Evolutionary conservation across 805 yeast species (phyloP).

Genomic region (Starmerella cellae): DNA sequence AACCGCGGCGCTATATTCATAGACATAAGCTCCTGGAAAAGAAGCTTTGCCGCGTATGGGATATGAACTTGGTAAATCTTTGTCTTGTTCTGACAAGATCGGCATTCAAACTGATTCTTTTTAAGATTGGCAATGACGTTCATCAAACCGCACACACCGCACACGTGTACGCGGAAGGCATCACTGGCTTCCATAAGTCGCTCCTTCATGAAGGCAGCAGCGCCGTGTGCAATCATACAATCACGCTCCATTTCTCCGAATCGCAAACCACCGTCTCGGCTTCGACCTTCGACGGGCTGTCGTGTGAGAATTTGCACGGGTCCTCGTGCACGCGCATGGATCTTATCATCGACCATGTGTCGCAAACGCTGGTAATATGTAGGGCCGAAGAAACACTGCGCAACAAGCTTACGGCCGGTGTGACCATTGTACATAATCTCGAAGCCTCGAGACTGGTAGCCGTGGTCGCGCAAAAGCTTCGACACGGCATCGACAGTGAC

Average conservation of each 20-base stretch:
- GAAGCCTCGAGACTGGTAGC: constrained; percentile 95
- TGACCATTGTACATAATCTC: constrained; percentile 98
- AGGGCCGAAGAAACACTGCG: constrained; percentile 98
- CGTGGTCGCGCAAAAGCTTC: constrained; percentile 80
- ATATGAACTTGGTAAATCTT: constrained; percentile 94
- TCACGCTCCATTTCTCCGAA: constrained; percentile 99
- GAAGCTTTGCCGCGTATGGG: constrained; percentile 94
- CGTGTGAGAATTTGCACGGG: constrained; percentile 95
- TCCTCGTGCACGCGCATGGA: constrained; percentile 98
- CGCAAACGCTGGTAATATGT: constrained; percentile 96
- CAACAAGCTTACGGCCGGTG: constrained; percentile 95
- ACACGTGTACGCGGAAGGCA: constrained; percentile 94
- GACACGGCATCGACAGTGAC: constrained; percentile 97
- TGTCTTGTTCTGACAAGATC: constrained; percentile 96
- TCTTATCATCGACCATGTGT: constrained; percentile 98
- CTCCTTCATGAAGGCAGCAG: constrained; percentile 95
- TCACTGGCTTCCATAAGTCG: constrained; percentile 98
- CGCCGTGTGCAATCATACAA: constrained; percentile 99
- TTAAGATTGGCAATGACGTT: constrained; percentile 92
- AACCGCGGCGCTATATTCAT: constrained; percentile 97
- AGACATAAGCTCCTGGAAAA: constrained; percentile 98
- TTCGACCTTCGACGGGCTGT: constrained; percentile 98
- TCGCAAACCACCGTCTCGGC: constrained; percentile 97
- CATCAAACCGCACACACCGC: constrained; percentile 98
- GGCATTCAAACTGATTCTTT: constrained; percentile 96